Evolutionary conservation across 1,284 basidiomycete species (phyloP), one percentile per base, ranked within the genome.

Genomic region (Apiotrichum domesticum): DNA sequence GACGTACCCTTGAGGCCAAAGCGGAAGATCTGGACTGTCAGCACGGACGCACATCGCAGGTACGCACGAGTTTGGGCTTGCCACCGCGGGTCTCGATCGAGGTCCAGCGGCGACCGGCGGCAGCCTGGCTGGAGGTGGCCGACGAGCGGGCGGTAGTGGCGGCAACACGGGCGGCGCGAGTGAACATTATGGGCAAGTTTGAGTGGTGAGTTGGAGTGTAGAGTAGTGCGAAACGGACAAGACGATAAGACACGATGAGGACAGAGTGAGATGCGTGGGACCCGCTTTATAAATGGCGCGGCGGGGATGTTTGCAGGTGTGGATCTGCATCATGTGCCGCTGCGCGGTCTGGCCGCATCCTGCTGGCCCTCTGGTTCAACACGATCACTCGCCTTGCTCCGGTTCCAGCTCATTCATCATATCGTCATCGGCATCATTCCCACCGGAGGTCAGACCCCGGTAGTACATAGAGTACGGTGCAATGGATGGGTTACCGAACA

Each of bases 1-100:
- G 7, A 52, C 57, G 32, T 51, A 58, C 66, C 67, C 61, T 66
- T 67, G 46, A 73, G 58, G 51, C 73, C 73, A 55, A 75, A 72
- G 67, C 75, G 67, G 73, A 73, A 75, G 59, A 73, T 66, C 75
- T 77, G 51, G 7, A 13, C 34, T 42, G 54, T 58, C 51, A 61
- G 56, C 43, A 35, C 13, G 29, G 13, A 8, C 33, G 45, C 33
- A 33, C 32, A 45, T 35, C 29, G 10, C 15, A 50, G 35, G 8
- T 10, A 68, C 73, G 63, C 51, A 75, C 73, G 13, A 75, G 68
- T 61, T 75, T 75, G 63, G 63, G 57, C 63, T 70, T 72, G 37
- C 71, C 73, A 35, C 65, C 66, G 51, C 68, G 55, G 43, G 61
- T 57, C 52, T 68, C 67, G 39, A 63, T 59, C 32, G 62, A 55